These are phyloP conservation scores for Ramaria sp. DNA, from an alignment of 768 basidiomycete species.

Conservation along the genomic window DNA sequence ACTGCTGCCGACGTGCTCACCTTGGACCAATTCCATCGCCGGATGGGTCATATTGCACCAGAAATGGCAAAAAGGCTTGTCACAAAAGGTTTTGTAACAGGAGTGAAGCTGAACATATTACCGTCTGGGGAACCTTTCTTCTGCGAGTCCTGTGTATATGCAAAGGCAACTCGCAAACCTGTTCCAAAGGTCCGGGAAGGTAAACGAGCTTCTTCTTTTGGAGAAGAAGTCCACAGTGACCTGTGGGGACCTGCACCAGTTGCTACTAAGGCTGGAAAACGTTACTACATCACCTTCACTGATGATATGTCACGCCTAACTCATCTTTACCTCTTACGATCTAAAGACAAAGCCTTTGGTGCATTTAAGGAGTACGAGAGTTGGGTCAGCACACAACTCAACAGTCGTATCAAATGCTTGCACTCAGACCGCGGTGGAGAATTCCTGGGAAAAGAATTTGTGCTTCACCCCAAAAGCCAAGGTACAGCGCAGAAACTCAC, in stretches of 20 bases:
- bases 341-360: slow-evolving; percentile 16
- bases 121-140: no score
- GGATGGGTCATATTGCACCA: no score
- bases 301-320: slow-evolving; percentile 8
- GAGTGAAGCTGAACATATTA: no score
- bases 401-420: slow-evolving; percentile 20
- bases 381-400: slow-evolving; percentile 22
- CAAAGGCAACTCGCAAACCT: no score
- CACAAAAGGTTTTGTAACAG: no score
- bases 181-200: no score
- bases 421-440: slow-evolving; percentile 36
- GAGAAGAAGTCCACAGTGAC: slow-evolving; percentile 12
- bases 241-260: slow-evolving; percentile 3
- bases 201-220: slow-evolving; percentile 16
- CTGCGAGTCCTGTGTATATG: no score
- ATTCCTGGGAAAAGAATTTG: slow-evolving; percentile 28
- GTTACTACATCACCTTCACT: slow-evolving; percentile 16
- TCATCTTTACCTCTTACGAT: background rate
- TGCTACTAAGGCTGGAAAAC: slow-evolving; percentile 13
- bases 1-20: no score
- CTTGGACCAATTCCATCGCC: no score
- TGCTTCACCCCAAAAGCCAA: slow-evolving; percentile 18
- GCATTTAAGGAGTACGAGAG: slow-evolving; percentile 25
- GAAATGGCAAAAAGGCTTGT: no score
- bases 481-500: slow-evolving; percentile 32